Percentiles rank a stretch among this genome's conserved stretches.
phyloP scores from a whole-genome alignment of 2,329 filamentous ascomycete genomes.

The Huntiella moniliformis region DNA sequence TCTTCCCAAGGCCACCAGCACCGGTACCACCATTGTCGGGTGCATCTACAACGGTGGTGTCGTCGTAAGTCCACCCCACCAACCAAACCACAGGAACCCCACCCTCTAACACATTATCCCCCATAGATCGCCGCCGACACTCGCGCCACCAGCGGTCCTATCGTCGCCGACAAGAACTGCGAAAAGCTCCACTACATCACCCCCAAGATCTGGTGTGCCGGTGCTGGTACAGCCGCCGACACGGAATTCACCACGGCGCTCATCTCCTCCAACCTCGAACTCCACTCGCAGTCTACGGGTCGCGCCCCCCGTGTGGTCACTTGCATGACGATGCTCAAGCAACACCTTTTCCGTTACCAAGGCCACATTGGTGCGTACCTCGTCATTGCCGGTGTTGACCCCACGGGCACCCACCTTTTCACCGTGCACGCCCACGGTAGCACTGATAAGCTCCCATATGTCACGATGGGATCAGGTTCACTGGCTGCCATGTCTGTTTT shows the following conservation, averaged over 20 bases:
- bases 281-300: slow-evolving; percentile 89
- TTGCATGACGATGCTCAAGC: slow-evolving; percentile 98
- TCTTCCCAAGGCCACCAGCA: slow-evolving; percentile 92
- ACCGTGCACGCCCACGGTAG: slow-evolving; percentile 97
- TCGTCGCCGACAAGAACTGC: slow-evolving; percentile 99
- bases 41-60: slow-evolving; percentile 94
- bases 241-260: slow-evolving; percentile 98
- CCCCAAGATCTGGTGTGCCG: slow-evolving; percentile 97
- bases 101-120: not conserved
- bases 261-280: slow-evolving; percentile 95
- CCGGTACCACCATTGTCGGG: slow-evolving; percentile 95
- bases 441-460: slow-evolving; percentile 96
- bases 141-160: slow-evolving; percentile 87
- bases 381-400: slow-evolving; percentile 89
- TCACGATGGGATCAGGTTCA: slow-evolving; percentile 95
- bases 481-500: slow-evolving; percentile 96
- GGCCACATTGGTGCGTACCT: slow-evolving; percentile 96
- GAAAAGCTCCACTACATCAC: slow-evolving; percentile 99
- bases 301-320: slow-evolving; percentile 94
- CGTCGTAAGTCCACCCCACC: slow-evolving; percentile 41
- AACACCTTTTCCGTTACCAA: slow-evolving; percentile 97
- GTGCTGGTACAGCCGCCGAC: slow-evolving; percentile 91
- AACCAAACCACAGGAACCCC: not conserved
- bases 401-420: slow-evolving; percentile 86
- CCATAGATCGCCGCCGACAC: slow-evolving; percentile 87